A percentile compares a stretch with the other conserved stretches of the same genome.
Conservation (phyloP, 73 alveolate genomes). For the Tetrahymena elliotti region DNA sequence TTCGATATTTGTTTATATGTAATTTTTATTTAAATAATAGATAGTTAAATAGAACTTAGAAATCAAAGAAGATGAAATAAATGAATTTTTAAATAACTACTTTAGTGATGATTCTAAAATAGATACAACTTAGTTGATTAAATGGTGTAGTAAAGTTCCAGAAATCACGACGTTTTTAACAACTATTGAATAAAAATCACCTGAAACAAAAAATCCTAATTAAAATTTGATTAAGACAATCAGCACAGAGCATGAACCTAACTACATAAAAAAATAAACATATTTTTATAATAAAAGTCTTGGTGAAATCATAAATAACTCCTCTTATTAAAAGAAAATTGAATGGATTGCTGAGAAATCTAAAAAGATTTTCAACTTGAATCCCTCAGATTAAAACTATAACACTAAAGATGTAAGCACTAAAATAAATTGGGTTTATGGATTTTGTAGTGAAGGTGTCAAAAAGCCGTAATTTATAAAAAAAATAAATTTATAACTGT, state of each 20-base stretch:
- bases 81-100: slow-evolving; percentile 53
- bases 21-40: not conserved
- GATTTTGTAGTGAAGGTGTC: slow-evolving; percentile 82
- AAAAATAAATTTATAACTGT: slow-evolving; percentile 11
- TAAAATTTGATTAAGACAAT: slow-evolving; percentile 15
- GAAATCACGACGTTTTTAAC: slow-evolving; percentile 59
- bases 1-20: not conserved
- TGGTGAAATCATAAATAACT: not conserved
- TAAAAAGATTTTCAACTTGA: slow-evolving; percentile 30
- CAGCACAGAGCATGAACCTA: slow-evolving; percentile 32
- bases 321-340: slow-evolving; percentile 26
- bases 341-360: slow-evolving; percentile 49
- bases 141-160: slow-evolving; percentile 65
- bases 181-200: slow-evolving; percentile 53
- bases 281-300: not conserved
- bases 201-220: slow-evolving; percentile 53
- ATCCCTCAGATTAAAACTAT: slow-evolving; percentile 38
- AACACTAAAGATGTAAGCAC: slow-evolving; percentile 42
- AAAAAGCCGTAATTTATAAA: slow-evolving; percentile 58
- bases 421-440: slow-evolving; percentile 92
- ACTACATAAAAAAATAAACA: slow-evolving; percentile 32
- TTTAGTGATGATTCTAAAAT: slow-evolving; percentile 60
- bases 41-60: slow-evolving; percentile 40
- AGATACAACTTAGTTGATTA: slow-evolving; percentile 45
- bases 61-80: slow-evolving; percentile 59